Conservation (phyloP, 306 rosid genomes). For the Rubus idaeus region DNA sequence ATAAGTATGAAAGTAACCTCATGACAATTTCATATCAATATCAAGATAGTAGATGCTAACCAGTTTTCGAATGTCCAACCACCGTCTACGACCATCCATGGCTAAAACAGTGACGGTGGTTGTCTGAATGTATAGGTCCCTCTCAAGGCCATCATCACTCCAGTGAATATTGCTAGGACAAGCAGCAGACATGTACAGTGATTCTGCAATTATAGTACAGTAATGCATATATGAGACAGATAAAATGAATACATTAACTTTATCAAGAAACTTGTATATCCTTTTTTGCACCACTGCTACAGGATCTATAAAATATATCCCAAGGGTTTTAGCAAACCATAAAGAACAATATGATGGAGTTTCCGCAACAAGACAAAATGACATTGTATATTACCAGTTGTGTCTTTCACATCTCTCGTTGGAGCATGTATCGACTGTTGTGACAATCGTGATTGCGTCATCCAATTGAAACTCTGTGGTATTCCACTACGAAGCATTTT, state of each 20-base stretch:
- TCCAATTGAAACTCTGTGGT: conserved; percentile 64
- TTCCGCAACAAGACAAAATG: background rate
- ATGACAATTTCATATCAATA: background rate
- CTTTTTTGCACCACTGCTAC: background rate
- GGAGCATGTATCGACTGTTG: conserved; percentile 45
- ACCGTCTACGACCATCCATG: conserved; percentile 99
- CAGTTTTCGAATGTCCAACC: conserved; percentile 93
- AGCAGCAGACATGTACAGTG: conserved; percentile 40
- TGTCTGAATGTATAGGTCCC: conserved; percentile 77
- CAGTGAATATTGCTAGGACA: conserved; percentile 78
- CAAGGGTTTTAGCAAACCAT: background rate
- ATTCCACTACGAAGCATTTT: conserved; percentile 89
- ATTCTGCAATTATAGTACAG: conserved; percentile 49
- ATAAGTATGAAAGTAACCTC: background rate
- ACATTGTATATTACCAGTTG: conserved; percentile 51
- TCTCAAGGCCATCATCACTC: conserved; percentile 93
- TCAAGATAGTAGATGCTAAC: conserved; percentile 42
- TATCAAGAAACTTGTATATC: background rate
- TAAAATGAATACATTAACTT: background rate
- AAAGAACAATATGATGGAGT: background rate
- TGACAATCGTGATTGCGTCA: conserved; percentile 47
- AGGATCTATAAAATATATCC: background rate
- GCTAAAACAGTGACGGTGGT: conserved; percentile 83
- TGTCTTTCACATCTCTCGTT: conserved; percentile 42
- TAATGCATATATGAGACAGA: background rate